phyloP scores from a whole-genome alignment of 768 basidiomycete species.

The Phaffia tasmanica region DNA sequence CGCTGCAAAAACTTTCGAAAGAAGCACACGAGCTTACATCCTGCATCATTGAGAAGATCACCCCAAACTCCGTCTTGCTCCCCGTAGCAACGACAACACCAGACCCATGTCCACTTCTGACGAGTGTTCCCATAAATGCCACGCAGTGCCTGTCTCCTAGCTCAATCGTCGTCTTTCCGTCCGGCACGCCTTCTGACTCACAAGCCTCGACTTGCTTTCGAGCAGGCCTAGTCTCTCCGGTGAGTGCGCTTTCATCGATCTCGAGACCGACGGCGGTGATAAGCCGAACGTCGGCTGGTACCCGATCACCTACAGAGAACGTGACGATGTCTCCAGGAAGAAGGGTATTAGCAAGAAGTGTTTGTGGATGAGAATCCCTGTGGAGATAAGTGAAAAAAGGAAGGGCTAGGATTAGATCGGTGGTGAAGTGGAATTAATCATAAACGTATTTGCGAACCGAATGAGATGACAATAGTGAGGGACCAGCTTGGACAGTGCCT shows the following conservation, averaged over 20 bases:
- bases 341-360: constrained; percentile 85
- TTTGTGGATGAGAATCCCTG: constrained; percentile 47
- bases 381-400: too few species aligned
- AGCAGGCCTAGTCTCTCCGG: constrained; percentile 81
- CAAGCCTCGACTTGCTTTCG: constrained; percentile 55
- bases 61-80: constrained; percentile 80
- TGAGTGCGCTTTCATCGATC: constrained; percentile 88
- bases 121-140: constrained; percentile 91
- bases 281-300: constrained; percentile 84
- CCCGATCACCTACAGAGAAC: constrained; percentile 82
- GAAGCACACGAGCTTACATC: constrained; percentile 48
- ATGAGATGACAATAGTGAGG: constrained; percentile 90
- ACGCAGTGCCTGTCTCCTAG: constrained; percentile 60
- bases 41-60: constrained; percentile 97
- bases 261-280: constrained; percentile 69
- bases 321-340: constrained; percentile 87
- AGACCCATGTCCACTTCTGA: constrained; percentile 66
- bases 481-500: constrained; percentile 66
- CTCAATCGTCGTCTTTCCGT: constrained; percentile 37
- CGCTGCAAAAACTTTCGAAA: background rate
- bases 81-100: constrained; percentile 82
- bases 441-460: constrained; percentile 40
- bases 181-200: constrained; percentile 15
- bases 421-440: too few species aligned
- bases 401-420: too few species aligned